Evolutionary conservation across 768 basidiomycete species (phyloP).

Genomic region (Leccinum obscurum): DNA sequence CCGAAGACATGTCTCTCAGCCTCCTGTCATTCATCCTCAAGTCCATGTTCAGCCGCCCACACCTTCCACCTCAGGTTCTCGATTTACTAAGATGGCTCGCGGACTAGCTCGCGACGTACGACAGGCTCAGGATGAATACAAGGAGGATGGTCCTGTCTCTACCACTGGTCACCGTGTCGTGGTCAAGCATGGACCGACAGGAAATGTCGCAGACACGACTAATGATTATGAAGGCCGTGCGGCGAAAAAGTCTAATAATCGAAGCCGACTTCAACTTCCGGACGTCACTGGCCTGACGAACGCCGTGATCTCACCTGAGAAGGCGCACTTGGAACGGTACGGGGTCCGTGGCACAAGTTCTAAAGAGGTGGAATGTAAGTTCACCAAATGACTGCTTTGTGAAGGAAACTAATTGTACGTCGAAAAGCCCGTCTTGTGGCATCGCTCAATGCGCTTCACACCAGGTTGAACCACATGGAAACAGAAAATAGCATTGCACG

Average conservation of each 20-base stretch:
- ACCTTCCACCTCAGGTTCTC: constrained; percentile 53
- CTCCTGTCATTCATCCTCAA: constrained; percentile 41
- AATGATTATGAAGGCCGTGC: constrained; percentile 14
- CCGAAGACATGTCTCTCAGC: constrained; percentile 27
- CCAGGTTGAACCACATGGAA: constrained; percentile 71
- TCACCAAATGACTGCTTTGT: background rate
- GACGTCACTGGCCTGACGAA: constrained; percentile 84
- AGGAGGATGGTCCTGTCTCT: constrained; percentile 9
- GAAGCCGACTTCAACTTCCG: constrained; percentile 59
- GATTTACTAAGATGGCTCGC: constrained; percentile 60
- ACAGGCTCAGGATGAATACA: constrained; percentile 33
- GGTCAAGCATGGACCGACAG: constrained; percentile 27
- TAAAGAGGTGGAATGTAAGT: constrained; percentile 64
- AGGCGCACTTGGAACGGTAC: constrained; percentile 50
- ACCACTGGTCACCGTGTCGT: constrained; percentile 4
- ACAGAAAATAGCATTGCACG: constrained; percentile 81
- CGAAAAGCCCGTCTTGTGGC: constrained; percentile 57
- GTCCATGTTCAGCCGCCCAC: constrained; percentile 61
- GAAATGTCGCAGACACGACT: constrained; percentile 11
- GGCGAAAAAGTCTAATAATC: constrained; percentile 29
- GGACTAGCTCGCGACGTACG: constrained; percentile 58
- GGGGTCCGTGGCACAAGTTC: constrained; percentile 46
- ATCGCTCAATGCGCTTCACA: constrained; percentile 62
- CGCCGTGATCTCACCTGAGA: constrained; percentile 74
- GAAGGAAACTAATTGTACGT: background rate